phyloP scores from a whole-genome alignment of 805 yeast species.

The Sugiyamaella boreocaroliniensis region DNA sequence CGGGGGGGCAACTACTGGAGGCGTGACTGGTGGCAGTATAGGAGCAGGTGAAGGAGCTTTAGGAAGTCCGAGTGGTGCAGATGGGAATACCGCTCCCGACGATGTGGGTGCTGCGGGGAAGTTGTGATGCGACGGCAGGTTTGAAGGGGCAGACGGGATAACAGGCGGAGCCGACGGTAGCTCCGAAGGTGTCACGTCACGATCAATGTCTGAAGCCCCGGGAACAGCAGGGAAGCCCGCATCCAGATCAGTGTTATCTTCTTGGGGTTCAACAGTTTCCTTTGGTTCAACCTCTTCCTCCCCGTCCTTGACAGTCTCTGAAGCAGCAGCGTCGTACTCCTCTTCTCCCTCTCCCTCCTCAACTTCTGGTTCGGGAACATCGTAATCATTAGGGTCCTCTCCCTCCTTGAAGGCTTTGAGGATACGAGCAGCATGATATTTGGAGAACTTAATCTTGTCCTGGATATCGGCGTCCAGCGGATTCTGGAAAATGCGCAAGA shows the following conservation, averaged over 20 bases:
- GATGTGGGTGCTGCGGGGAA: conserved; percentile 8
- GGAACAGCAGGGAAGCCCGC: not conserved
- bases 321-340: not conserved
- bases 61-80: conserved; percentile 12
- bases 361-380: conserved; percentile 31
- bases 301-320: not conserved
- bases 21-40: conserved; percentile 1
- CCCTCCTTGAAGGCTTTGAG: conserved; percentile 43
- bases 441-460: conserved; percentile 51
- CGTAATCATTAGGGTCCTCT: conserved; percentile 52
- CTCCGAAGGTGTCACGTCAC: conserved; percentile 9
- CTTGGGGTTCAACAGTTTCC: not conserved
- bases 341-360: conserved; percentile 7
- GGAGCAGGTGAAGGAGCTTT: conserved; percentile 13
- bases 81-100: conserved; percentile 1
- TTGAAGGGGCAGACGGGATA: conserved; percentile 6
- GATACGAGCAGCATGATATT: conserved; percentile 55
- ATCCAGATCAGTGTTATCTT: not conserved
- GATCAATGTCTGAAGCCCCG: not conserved
- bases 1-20: conserved; percentile 1
- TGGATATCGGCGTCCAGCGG: conserved; percentile 29
- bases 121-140: conserved; percentile 5
- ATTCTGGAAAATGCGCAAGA: conserved; percentile 39
- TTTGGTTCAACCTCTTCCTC: not conserved
- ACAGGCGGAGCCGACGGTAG: conserved; percentile 12